Conservation (phyloP, 305 asterid species). For the Ilex paraguariensis region DNA sequence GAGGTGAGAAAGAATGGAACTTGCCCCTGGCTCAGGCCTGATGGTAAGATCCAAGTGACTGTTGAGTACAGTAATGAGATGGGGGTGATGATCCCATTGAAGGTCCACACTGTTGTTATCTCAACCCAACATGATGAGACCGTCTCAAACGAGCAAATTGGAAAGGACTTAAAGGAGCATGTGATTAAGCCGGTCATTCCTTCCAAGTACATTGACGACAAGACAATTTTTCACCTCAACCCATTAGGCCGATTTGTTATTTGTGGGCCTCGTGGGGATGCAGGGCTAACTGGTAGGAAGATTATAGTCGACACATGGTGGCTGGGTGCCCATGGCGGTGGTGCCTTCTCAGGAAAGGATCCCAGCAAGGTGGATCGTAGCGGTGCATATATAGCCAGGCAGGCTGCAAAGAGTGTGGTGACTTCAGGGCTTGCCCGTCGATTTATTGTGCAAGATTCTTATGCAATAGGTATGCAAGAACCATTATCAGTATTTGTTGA, state of each 20-base stretch:
- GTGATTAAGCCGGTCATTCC: constrained; percentile 24
- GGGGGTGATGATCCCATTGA: constrained; percentile 25
- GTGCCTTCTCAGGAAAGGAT: too few relatives aligned
- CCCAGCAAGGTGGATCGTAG: too few relatives aligned
- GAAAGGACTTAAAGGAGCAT: constrained; percentile 14
- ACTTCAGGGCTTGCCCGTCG: constrained; percentile 31
- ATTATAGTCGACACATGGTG: too few relatives aligned
- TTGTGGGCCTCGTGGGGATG: constrained; percentile 20
- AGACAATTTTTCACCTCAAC: constrained; percentile 19
- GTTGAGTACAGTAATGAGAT: constrained; percentile 27
- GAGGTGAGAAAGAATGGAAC: constrained; percentile 24
- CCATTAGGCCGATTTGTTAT: constrained; percentile 14
- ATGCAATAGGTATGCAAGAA: constrained; percentile 28
- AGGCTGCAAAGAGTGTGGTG: constrained; percentile 37
- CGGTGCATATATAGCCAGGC: background rate
- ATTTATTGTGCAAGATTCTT: constrained; percentile 27
- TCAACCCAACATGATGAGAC: constrained; percentile 27
- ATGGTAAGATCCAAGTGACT: constrained; percentile 29
- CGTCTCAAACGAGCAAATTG: constrained; percentile 18
- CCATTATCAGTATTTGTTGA: constrained; percentile 30
- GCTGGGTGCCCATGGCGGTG: too few relatives aligned
- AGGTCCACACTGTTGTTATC: constrained; percentile 24
- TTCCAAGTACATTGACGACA: constrained; percentile 19
- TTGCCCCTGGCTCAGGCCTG: constrained; percentile 33
- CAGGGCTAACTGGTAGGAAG: constrained; percentile 19